phyloP scores from a whole-genome alignment of 148 eudicot genomes.

The Agrostemma githago region DNA sequence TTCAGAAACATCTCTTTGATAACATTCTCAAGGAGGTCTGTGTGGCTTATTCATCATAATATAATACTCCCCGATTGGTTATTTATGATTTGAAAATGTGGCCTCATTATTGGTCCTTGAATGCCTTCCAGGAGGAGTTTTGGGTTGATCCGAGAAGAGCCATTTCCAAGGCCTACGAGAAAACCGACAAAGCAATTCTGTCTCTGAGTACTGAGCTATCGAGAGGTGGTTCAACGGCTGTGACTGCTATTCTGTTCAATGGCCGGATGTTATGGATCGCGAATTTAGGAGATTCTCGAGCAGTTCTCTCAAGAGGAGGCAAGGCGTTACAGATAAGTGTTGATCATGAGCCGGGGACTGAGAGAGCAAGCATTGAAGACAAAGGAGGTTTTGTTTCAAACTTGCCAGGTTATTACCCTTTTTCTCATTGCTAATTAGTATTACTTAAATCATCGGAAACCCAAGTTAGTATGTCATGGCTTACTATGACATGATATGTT shows the following conservation, averaged over 20 bases:
- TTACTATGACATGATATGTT: not conserved
- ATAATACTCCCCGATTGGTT: not conserved
- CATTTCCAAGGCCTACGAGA: constrained; percentile 49
- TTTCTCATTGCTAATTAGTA: not conserved
- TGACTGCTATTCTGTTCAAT: constrained; percentile 54
- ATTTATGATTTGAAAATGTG: not conserved
- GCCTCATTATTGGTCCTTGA: not conserved
- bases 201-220: constrained; percentile 36
- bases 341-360: constrained; percentile 53
- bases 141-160: constrained; percentile 51
- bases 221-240: constrained; percentile 64
- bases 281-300: constrained; percentile 59
- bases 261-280: constrained; percentile 51
- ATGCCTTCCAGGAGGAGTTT: constrained; percentile 45
- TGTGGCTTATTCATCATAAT: not conserved
- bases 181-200: constrained; percentile 50
- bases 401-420: constrained; percentile 46
- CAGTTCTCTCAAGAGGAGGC: constrained; percentile 49
- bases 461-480: not conserved
- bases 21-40: constrained; percentile 54
- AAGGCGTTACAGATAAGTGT: constrained; percentile 48
- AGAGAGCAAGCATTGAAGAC: constrained; percentile 43
- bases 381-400: constrained; percentile 63
- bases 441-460: not conserved
- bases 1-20: constrained; percentile 42